Conservation (phyloP, 768 basidiomycete species). For the Tulasnella calospora region DNA sequence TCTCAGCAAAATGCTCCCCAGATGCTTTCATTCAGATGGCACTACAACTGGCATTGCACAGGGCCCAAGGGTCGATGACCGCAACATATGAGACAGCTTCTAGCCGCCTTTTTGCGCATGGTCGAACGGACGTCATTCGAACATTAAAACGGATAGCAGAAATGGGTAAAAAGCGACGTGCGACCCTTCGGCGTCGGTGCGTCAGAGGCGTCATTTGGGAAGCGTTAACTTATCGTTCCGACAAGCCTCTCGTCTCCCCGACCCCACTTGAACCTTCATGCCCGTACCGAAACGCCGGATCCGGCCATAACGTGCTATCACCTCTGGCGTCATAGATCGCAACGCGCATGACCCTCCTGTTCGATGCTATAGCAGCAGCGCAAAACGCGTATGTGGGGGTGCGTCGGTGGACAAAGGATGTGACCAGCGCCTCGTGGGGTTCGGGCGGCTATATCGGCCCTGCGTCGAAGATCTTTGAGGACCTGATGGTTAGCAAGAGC, state of each 20-base stretch:
- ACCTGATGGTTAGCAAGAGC: slow-evolving; percentile 67
- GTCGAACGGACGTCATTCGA: slow-evolving; percentile 86
- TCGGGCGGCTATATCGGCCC: slow-evolving; percentile 64
- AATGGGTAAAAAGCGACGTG: slow-evolving; percentile 72
- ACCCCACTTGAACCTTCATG: slow-evolving; percentile 3
- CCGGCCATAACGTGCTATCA: slow-evolving; percentile 34
- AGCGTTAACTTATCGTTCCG: not conserved
- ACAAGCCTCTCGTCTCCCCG: slow-evolving; percentile 18
- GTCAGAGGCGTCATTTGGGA: not conserved
- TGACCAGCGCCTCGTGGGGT: slow-evolving; percentile 86
- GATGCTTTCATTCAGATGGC: slow-evolving; percentile 91
- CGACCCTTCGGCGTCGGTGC: slow-evolving; percentile 47
- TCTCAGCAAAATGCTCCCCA: slow-evolving; percentile 55
- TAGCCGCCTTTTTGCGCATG: slow-evolving; percentile 79
- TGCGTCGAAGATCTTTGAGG: slow-evolving; percentile 62
- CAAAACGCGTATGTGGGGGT: slow-evolving; percentile 68
- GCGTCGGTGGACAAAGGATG: slow-evolving; percentile 79
- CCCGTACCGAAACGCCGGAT: slow-evolving; percentile 35
- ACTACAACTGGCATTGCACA: slow-evolving; percentile 86
- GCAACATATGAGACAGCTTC: slow-evolving; percentile 88
- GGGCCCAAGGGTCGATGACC: slow-evolving; percentile 66
- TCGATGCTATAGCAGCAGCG: slow-evolving; percentile 58
- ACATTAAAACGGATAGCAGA: slow-evolving; percentile 67
- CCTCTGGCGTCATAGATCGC: slow-evolving; percentile 34
- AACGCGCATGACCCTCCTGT: slow-evolving; percentile 49